Evolutionary conservation across 2,329 filamentous ascomycete genomes (phyloP).

Genomic region (Immersiporthe knoxdaviesiana): DNA sequence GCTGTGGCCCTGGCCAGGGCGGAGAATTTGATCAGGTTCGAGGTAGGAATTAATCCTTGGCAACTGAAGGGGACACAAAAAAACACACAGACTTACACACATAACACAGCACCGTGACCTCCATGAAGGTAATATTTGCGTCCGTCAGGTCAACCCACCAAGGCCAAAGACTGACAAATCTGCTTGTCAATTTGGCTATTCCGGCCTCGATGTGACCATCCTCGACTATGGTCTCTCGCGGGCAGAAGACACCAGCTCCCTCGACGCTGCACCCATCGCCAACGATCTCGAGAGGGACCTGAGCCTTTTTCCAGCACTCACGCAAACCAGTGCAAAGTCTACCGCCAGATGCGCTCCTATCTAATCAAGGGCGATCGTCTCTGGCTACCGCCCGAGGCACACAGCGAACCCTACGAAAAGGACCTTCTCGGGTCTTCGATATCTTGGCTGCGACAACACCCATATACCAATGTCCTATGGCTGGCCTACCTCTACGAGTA

Average conservation of each 20-base stretch:
- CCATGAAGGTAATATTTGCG: conserved; percentile 67
- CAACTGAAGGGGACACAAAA: neutral
- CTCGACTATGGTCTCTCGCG: conserved; percentile 68
- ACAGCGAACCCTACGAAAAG: conserved; percentile 51
- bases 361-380: conserved; percentile 55
- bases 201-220: conserved; percentile 65
- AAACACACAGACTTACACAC: neutral
- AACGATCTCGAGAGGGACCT: conserved; percentile 65
- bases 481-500: conserved; percentile 64
- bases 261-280: conserved; percentile 47
- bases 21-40: conserved; percentile 61
- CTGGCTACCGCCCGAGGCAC: conserved; percentile 51
- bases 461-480: conserved; percentile 70
- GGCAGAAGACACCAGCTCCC: conserved; percentile 49
- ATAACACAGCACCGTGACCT: conserved; percentile 61
- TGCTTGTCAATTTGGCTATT: conserved; percentile 56
- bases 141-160: conserved; percentile 48
- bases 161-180: conserved; percentile 36
- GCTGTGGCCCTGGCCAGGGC: conserved; percentile 63
- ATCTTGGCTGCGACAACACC: conserved; percentile 57
- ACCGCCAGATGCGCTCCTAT: conserved; percentile 65
- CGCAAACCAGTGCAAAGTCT: conserved; percentile 62
- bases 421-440: conserved; percentile 50
- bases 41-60: conserved; percentile 48
- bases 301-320: conserved; percentile 63